Base-by-base conservation (phyloP, 306 rosid genomes). In the Benincasa hispida region DNA sequence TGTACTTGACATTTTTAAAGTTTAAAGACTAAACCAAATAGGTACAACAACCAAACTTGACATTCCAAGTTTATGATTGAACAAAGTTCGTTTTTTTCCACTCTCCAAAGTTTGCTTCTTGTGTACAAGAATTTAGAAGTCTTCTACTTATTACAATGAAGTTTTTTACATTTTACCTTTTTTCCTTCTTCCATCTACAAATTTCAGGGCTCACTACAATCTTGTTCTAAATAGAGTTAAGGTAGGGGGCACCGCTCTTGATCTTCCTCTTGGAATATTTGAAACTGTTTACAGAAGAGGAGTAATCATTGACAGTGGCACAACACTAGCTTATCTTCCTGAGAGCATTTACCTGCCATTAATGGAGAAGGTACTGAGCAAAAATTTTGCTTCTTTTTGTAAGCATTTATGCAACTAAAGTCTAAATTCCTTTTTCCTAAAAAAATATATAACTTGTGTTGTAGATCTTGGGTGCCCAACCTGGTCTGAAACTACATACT, bases 271-370 rank as follows among this genome's bases (percentile, higher is more conserved):
- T 17, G 88, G 87, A 81, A 10, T 82, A 39, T 91, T 90, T 81
- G 90, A 75, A 60, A 25, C 81, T 63, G 82, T 79, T 79, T 69
- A 17, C 77, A 81, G 74, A 73, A 88, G 81, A 69, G 90, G 83
- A 88, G 82, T 92, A 37, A 86, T 92, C 56, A 87, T 95, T 58
- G 99, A 95, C 77, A 95, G 99, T 73, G 99, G 99, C 76, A 92
- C 99, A 79, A 95, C 99, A 73, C 81, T 95, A 86, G 93, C 92
- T 85, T 95, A 87, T 85, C 83, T 95, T 84, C 92, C 98, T 32
- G 51, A 65, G 10, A 11, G 8, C 12, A 50, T 92, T 79, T 84
- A 87, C 55, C 76, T 72, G 2, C 78, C 86, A 28, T 8, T 95
- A 34, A 14, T 87, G 75, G 10, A 42, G 3, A 86, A 87, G 91